These are phyloP conservation scores for Daldinia loculata DNA, from an alignment of 495 filamentous ascomycete genomes.

Conservation along the genomic window DNA sequence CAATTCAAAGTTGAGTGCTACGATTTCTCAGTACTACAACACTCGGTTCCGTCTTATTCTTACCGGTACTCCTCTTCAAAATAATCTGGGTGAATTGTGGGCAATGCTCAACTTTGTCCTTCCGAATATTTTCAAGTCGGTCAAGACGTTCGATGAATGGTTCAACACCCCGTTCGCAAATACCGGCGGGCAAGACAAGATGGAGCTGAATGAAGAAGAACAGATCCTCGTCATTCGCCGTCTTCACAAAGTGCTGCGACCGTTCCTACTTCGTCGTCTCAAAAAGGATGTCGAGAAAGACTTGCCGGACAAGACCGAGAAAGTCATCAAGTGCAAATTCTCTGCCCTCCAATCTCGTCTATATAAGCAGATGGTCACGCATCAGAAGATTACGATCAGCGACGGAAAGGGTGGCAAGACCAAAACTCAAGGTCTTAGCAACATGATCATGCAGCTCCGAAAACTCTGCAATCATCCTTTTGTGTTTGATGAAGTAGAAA, in stretches of 20 bases:
- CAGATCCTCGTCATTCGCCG: conserved; percentile 97
- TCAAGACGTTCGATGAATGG: conserved; percentile 99
- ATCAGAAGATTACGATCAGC: conserved; percentile 92
- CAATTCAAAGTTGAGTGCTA: conserved; percentile 95
- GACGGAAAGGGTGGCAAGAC: conserved; percentile 97
- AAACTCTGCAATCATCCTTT: conserved; percentile 99
- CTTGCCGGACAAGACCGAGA: conserved; percentile 96
- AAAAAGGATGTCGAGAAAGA: conserved; percentile 99
- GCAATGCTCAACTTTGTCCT: conserved; percentile 97
- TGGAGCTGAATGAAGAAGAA: conserved; percentile 99
- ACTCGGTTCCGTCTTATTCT: conserved; percentile 95
- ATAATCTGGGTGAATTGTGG: conserved; percentile 97
- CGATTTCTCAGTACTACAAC: conserved; percentile 91
- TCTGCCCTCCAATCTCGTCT: conserved; percentile 91
- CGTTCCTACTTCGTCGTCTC: conserved; percentile 95
- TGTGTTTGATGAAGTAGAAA: conserved; percentile 96
- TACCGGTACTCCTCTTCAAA: conserved; percentile 96
- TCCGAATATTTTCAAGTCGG: conserved; percentile 98
- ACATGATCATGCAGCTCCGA: conserved; percentile 99
- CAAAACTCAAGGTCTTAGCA: conserved; percentile 92
- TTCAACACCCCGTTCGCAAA: conserved; percentile 99
- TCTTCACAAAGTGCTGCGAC: conserved; percentile 95
- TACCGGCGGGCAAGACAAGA: conserved; percentile 96
- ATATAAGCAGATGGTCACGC: conserved; percentile 94
- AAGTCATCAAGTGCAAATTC: conserved; percentile 98